A percentile compares a stretch with the other conserved stretches of the same genome.
Conservation (phyloP, 2,329 filamentous ascomycete species). For the Rasamsonia emersonii region DNA sequence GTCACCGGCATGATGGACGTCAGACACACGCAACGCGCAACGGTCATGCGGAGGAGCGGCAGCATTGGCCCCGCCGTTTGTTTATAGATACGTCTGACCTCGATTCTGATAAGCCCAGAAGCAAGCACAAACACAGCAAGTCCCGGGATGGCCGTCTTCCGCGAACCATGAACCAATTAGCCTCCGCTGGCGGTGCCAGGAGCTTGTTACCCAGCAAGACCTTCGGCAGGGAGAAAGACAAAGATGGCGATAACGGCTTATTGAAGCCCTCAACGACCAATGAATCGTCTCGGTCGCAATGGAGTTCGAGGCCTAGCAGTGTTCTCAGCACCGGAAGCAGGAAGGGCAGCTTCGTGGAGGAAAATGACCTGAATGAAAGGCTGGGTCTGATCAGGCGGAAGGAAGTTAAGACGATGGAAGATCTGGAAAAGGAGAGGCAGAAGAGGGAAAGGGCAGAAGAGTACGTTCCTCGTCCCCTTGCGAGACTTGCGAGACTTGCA, state of each 20-base stretch:
- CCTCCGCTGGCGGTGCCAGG: conserved; percentile 21
- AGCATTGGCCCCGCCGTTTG: conserved; percentile 11
- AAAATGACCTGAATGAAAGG: conserved; percentile 17
- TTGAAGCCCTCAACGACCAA: conserved; percentile 19
- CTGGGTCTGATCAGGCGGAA: conserved; percentile 19
- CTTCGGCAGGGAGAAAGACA: conserved; percentile 20
- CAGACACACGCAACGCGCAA: conserved; percentile 1
- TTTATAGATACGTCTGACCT: conserved; percentile 14
- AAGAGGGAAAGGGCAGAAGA: conserved; percentile 70
- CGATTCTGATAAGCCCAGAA: conserved; percentile 6
- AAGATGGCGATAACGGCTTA: conserved; percentile 21
- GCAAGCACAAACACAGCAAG: conserved; percentile 22
- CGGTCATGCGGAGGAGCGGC: conserved; percentile 10
- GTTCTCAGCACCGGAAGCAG: conserved; percentile 17
- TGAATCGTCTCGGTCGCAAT: conserved; percentile 24
- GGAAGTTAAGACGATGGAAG: conserved; percentile 24
- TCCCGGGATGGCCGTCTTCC: conserved; percentile 22
- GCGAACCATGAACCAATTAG: conserved; percentile 24
- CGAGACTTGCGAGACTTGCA: too few species aligned
- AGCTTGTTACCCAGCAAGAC: conserved; percentile 25
- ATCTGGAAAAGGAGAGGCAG: conserved; percentile 38
- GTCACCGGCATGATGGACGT: conserved; percentile 8
- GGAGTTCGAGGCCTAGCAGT: conserved; percentile 25
- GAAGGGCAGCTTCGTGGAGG: conserved; percentile 21
- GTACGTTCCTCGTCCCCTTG: too few species aligned